Base-by-base conservation (phyloP, 2,329 filamentous ascomycete species). In the Aspergillus flavus region DNA sequence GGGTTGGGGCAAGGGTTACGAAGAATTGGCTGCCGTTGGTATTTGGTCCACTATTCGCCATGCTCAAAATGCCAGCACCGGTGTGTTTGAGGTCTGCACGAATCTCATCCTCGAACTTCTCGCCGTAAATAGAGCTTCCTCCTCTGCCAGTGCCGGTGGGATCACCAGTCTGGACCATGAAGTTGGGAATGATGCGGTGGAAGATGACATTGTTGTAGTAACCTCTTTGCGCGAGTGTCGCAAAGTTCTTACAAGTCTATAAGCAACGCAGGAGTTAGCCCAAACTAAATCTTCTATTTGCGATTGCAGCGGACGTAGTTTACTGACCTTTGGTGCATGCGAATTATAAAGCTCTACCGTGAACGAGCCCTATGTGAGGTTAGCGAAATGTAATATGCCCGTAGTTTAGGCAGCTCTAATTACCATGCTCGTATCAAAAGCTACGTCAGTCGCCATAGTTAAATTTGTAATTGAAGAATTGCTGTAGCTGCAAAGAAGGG, bases 21-120 rank as follows among this genome's bases (percentile, higher is more conserved):
- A 98, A 98, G 80, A 98, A 99, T 80, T 98, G 95, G 63, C 88
- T 92, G 26, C 94, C 94, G 78, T 98, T 98, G 41, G 94, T 96
- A 78, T 98, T 88, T 10, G 92, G 92, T 0, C 95, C 95, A 19
- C 89, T 89, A 80, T 99, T 99, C 64, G 95, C 95, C 95, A 99
- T 99, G 80, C 89, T 93, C 71, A 99, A 82, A n/a, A 98, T 85
- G 1, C 94, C 94, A 4, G 94, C 94, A 43, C 94, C 94, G 0
- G 93, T 96, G 81, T 99, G 95, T 76, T 94, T 95, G 60, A 99
- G 82, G 5, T 83, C 82, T 2, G 88, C 80, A 54, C 86, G 82
- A 71, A 98, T 94, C 84, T 99, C 95, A 81, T 99, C 95, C 65
- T 90, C 92, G 77, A 98, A 98, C 76, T 92, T 94, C 57, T 93